Base-by-base conservation (phyloP, 2,329 filamentous ascomycete species). In the Lizonia empirigonia region DNA sequence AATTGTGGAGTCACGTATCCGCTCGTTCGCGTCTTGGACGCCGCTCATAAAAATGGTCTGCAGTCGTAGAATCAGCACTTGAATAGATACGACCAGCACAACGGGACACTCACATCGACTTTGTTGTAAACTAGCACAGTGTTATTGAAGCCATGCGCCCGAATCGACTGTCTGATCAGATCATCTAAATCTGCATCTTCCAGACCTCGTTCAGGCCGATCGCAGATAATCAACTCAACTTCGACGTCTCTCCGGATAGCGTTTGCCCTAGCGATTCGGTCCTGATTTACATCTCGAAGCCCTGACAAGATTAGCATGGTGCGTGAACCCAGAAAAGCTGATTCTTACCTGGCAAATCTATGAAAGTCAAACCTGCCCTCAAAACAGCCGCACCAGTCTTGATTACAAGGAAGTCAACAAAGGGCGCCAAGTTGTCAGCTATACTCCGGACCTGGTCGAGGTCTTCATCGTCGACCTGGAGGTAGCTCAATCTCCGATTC, bases 41-140 rank as follows among this genome's bases (percentile, higher is more conserved):
- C 48, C 41, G 22, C 48, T 45, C 48, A 51, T 45, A 16, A 51
- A 51, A n/a, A 51, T 45, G 10, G 48, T 51, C 48, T 51, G 30
- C 24, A 8, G 8, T 6, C 10, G 2, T 19, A 2, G 4, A n/a
- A n/a, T 51, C 13, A 51, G 35, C 15, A 15, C 10, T 1, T 12
- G n/a, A 6, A 5, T 19, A 19, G 19, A 18, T 8, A 0, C n/a
- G 6, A 5, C 1, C 1, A 16, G 12, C 2, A 7, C 5, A 5
- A 16, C 1, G 13, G 2, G 9, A 2, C 10, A 20, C 48, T 18
- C 20, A 51, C 48, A 5, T 51, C 48, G 19, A 51, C 30, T 33
- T 51, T 51, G 24, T 51, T 51, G 5, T 51, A 51, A 5, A 51
- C 20, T 5, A 51, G n/a, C 4, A 51, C 9, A 3, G 48, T 51